Percentiles rank a stretch among this genome's conserved stretches.
Evolutionary conservation across 768 basidiomycete genomes (phyloP).

Genomic region (Saitozyma sp.): DNA sequence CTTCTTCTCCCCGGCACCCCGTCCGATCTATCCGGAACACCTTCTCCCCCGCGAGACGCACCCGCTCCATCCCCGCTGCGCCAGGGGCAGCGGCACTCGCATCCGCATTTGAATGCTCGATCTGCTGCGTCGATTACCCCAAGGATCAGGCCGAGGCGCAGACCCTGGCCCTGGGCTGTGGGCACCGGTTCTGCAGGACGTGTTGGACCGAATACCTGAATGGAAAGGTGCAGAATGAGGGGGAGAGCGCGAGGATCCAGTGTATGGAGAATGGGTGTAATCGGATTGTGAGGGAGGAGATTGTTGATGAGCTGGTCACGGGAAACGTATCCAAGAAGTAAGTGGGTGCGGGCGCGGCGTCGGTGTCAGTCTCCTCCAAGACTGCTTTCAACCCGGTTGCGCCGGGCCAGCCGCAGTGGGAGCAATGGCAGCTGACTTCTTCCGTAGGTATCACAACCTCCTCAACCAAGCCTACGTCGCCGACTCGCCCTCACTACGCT

Average conservation of each 20-base stretch:
- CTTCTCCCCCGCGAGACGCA: conserved; percentile 29
- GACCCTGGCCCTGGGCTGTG: conserved; percentile 73
- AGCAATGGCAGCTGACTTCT: conserved; percentile 1
- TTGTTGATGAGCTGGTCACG: conserved; percentile 58
- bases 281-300: conserved; percentile 53
- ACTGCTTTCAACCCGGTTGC: no score
- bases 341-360: conserved; percentile 50
- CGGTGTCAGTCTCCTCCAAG: no score
- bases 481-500: conserved; percentile 77
- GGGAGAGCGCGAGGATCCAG: conserved; percentile 54
- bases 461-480: conserved; percentile 86
- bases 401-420: conserved; percentile 45
- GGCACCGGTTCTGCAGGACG: conserved; percentile 75
- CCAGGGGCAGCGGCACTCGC: no score
- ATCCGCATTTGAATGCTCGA: conserved; percentile 77
- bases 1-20: conserved; percentile 35
- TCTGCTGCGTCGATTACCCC: conserved; percentile 67
- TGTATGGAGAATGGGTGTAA: conserved; percentile 56
- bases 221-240: conserved; percentile 72
- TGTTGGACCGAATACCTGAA: conserved; percentile 81
- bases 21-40: conserved; percentile 36
- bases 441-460: conserved; percentile 73
- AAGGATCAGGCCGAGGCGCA: conserved; percentile 64
- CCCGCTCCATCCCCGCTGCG: conserved; percentile 37
- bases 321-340: conserved; percentile 56